phyloP scores from a whole-genome alignment of 1,284 basidiomycete species.

The Tremellales sp. region DNA sequence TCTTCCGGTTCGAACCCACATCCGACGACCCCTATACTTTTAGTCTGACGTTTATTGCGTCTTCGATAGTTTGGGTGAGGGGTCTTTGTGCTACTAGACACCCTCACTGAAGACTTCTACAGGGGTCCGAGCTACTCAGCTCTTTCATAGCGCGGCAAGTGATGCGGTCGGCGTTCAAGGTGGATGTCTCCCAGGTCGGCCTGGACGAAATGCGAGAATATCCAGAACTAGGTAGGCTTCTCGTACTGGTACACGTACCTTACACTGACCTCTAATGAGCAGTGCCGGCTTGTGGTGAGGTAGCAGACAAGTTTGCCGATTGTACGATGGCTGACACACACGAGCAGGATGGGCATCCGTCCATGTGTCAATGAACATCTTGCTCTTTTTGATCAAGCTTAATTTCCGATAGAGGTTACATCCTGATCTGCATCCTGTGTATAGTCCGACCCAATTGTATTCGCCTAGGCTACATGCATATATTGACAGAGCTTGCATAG shows the following conservation, averaged over 20 bases:
- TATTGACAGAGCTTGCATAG: no score
- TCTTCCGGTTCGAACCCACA: constrained; percentile 53
- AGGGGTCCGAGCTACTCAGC: constrained; percentile 51
- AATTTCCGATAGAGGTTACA: constrained; percentile 40
- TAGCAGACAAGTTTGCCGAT: neutral
- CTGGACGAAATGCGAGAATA: constrained; percentile 55
- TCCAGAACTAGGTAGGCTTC: constrained; percentile 47
- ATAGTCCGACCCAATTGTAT: no score
- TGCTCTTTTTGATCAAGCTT: constrained; percentile 52
- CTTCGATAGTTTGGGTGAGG: constrained; percentile 54
- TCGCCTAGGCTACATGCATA: no score
- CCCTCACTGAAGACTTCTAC: neutral
- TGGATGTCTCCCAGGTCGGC: constrained; percentile 54
- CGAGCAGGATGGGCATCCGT: constrained; percentile 52
- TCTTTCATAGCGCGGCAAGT: constrained; percentile 52
- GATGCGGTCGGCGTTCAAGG: constrained; percentile 49
- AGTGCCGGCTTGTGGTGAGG: constrained; percentile 41
- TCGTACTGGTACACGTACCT: neutral
- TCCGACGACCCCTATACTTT: constrained; percentile 58
- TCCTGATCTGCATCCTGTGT: neutral
- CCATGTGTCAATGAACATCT: constrained; percentile 57
- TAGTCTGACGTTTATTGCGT: constrained; percentile 54
- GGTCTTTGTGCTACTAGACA: neutral
- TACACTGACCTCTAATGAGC: neutral
- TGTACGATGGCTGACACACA: constrained; percentile 1